Evolutionary conservation across 108 stramenopile genomes (phyloP), one percentile per base, ranked within the genome.

Genomic region (Nitzschia inconspicua): DNA sequence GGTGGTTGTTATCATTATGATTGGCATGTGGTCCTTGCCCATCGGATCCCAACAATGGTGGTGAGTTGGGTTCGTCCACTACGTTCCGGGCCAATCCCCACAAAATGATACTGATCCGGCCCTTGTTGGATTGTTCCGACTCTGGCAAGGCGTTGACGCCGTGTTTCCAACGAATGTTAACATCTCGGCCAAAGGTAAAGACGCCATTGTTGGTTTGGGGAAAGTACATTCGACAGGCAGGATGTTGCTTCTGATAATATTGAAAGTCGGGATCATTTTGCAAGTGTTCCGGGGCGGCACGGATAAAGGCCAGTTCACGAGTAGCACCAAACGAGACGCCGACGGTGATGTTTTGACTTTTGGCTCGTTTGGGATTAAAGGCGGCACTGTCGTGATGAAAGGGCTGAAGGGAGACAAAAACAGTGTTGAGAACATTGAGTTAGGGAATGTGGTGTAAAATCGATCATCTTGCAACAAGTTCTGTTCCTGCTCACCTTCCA

Each of bases 361-460:
- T 76, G 27, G 93, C 93, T 30, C 93, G 44, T 43, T 73, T 62
- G 8, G 79, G 82, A 64, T 94, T 94, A 68, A 81, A 90, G 19
- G 93, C 93, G 4, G 93, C 93, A 23, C 82, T 84, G 77, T 94
- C 92, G 65, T 94, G 92, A 79, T 94, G 92, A 67, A 94, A 89
- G 53, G 92, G 88, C 59, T n/a, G n/a, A n/a, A n/a, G n/a, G n/a
- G n/a, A n/a, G n/a, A n/a, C n/a, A n/a, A n/a, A n/a, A n/a, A n/a
- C n/a, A n/a, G n/a, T n/a, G n/a, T n/a, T n/a, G n/a, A n/a, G n/a
- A n/a, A n/a, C n/a, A n/a, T n/a, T n/a, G n/a, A n/a, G n/a, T n/a
- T n/a, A n/a, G n/a, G n/a, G n/a, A n/a, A n/a, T n/a, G n/a, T n/a
- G n/a, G n/a, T n/a, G n/a, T n/a, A n/a, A n/a, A n/a, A n/a, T n/a